A percentile compares a stretch with the other conserved stretches of the same genome.
Conservation (phyloP, 2,329 filamentous ascomycete genomes). For the Sporothrix protearum region DNA sequence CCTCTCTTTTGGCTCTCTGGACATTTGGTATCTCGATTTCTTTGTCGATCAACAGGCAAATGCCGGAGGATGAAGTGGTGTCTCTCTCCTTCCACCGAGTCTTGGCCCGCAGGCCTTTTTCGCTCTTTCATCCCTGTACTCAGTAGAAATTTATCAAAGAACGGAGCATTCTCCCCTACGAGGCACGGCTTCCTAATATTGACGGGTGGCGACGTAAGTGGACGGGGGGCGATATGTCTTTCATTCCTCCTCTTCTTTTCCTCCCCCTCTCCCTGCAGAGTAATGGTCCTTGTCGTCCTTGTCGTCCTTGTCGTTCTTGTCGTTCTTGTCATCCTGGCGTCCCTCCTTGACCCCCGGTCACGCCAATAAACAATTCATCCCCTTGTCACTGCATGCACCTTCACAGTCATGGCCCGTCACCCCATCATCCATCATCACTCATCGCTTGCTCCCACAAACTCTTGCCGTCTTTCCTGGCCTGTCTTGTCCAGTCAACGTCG, state of each 20-base stretch:
- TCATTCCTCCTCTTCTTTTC: background rate
- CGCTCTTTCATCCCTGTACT: conserved; percentile 2
- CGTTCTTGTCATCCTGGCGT: background rate
- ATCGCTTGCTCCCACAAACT: background rate
- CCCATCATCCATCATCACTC: background rate
- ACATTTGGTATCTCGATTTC: background rate
- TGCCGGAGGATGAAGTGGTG: conserved; percentile 1
- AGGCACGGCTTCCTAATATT: background rate
- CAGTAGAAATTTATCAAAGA: background rate
- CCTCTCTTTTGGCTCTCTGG: background rate
- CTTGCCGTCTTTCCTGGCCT: background rate
- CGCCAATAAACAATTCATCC: conserved; percentile 16
- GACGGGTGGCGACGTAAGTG: conserved; percentile 7
- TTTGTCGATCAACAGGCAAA: conserved; percentile 2
- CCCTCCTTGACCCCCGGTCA: background rate
- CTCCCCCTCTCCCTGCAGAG: background rate
- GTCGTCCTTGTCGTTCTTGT: background rate
- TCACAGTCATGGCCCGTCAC: background rate
- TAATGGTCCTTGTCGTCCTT: background rate
- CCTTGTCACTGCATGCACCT: conserved; percentile 5
- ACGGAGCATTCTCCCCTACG: background rate
- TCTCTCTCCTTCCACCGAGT: background rate
- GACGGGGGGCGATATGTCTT: background rate
- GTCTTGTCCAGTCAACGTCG: background rate
- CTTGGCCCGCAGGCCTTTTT: background rate